Evolutionary conservation across 2,329 filamentous ascomycete genomes (phyloP).

Genomic region (Trichoderma simmonsii): DNA sequence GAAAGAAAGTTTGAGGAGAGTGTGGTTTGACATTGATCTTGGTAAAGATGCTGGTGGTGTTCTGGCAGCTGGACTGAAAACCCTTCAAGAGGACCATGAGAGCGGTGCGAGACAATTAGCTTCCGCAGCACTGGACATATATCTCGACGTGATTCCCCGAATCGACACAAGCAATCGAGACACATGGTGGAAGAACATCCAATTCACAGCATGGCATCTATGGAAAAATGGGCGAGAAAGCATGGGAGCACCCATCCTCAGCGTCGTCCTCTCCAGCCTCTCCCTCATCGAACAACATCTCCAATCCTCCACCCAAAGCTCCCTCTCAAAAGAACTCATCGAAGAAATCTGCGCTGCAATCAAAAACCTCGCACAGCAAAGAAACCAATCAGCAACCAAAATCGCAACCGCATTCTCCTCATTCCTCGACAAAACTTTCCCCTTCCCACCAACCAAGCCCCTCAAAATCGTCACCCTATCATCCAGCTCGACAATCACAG

Average conservation of each 20-base stretch:
- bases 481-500: conserved; percentile 58
- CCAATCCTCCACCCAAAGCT: background rate
- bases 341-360: conserved; percentile 24
- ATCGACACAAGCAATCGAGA: conserved; percentile 31
- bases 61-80: conserved; percentile 45
- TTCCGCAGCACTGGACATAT: conserved; percentile 46
- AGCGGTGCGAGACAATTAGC: conserved; percentile 60
- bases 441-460: background rate
- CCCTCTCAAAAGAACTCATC: conserved; percentile 15
- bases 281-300: conserved; percentile 36
- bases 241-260: conserved; percentile 61
- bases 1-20: conserved; percentile 54
- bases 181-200: conserved; percentile 54
- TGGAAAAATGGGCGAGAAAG: conserved; percentile 64
- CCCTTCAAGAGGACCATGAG: conserved; percentile 53
- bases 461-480: conserved; percentile 59
- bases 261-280: conserved; percentile 46
- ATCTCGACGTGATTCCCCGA: conserved; percentile 44
- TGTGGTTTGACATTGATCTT: conserved; percentile 56
- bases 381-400: conserved; percentile 27
- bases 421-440: conserved; percentile 29
- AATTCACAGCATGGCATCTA: conserved; percentile 60
- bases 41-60: conserved; percentile 42
- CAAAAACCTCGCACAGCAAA: conserved; percentile 21
- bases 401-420: conserved; percentile 37